Percentiles rank a stretch among this genome's conserved stretches.
These are phyloP conservation scores for Penicillium ochrochloron DNA, from an alignment of 495 filamentous ascomycete genomes.

Conservation along the genomic window DNA sequence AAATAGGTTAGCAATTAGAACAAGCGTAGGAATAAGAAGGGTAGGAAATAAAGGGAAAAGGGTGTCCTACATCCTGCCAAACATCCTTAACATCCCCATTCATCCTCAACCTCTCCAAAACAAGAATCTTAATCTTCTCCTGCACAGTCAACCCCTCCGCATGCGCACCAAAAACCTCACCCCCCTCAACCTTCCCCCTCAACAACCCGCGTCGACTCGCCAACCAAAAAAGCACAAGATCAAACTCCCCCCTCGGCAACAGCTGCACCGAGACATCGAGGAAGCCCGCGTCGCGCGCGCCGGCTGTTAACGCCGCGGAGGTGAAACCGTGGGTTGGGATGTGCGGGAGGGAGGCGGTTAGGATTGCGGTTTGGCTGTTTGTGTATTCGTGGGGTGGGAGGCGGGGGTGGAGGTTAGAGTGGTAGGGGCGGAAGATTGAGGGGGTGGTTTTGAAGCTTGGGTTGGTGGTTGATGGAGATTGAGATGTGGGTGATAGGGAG, in stretches of 20 bases:
- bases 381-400: conserved; percentile 64
- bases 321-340: conserved; percentile 87
- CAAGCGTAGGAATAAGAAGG: conserved; percentile 5
- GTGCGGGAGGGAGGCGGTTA: conserved; percentile 76
- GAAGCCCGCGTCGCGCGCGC: conserved; percentile 81
- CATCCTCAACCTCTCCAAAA: conserved; percentile 72
- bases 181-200: conserved; percentile 55
- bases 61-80: conserved; percentile 77
- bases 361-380: conserved; percentile 73
- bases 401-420: conserved; percentile 68
- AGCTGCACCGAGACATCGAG: conserved; percentile 84
- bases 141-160: conserved; percentile 42
- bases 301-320: conserved; percentile 66
- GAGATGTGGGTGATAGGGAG: background rate
- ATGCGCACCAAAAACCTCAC: conserved; percentile 20
- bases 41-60: conserved; percentile 16
- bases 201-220: conserved; percentile 66
- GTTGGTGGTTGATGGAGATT: background rate
- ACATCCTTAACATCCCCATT: conserved; percentile 70
- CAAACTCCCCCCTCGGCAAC: conserved; percentile 77
- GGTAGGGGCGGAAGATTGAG: conserved; percentile 54
- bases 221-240: conserved; percentile 82
- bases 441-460: background rate
- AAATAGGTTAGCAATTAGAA: too few species aligned
- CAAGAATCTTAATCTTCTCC: conserved; percentile 64